Evolutionary conservation across 352 stramenopile species (phyloP).

Genomic region (Pythium phragmitis): DNA sequence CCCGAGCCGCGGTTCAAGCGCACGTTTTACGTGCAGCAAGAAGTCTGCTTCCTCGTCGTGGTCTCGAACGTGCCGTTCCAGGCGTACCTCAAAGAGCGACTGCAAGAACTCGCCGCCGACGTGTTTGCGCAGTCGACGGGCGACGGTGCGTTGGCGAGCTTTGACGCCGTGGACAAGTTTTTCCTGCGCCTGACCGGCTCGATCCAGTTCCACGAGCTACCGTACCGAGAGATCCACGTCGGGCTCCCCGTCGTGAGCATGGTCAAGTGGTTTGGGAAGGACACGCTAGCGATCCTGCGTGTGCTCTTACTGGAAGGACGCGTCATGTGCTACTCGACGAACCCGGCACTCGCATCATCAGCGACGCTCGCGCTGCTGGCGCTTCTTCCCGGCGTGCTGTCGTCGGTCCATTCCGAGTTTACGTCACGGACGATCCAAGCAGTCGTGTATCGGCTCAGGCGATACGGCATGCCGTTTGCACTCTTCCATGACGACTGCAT

Average conservation of each 20-base stretch:
- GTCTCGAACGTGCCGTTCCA: slow-evolving; percentile 49
- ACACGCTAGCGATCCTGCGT: slow-evolving; percentile 66
- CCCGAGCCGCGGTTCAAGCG: slow-evolving; percentile 36
- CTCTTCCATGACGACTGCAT: slow-evolving; percentile 39
- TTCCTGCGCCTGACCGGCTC: slow-evolving; percentile 25
- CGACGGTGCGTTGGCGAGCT: slow-evolving; percentile 21
- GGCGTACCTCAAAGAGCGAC: slow-evolving; percentile 34
- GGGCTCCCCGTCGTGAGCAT: slow-evolving; percentile 49
- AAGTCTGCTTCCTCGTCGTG: slow-evolving; percentile 51
- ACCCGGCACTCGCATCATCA: slow-evolving; percentile 47
- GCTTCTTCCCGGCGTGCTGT: slow-evolving; percentile 51
- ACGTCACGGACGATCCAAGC: slow-evolving; percentile 43
- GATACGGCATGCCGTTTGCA: slow-evolving; percentile 47
- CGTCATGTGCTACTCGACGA: slow-evolving; percentile 73
- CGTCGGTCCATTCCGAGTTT: slow-evolving; percentile 30
- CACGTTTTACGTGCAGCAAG: slow-evolving; percentile 43
- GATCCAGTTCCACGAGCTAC: slow-evolving; percentile 36
- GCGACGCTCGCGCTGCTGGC: slow-evolving; percentile 53
- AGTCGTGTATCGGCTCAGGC: slow-evolving; percentile 38
- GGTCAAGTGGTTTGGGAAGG: slow-evolving; percentile 46
- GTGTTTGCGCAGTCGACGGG: slow-evolving; percentile 37
- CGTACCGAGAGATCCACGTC: slow-evolving; percentile 39
- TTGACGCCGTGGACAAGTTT: slow-evolving; percentile 33
- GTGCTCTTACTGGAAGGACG: slow-evolving; percentile 75
- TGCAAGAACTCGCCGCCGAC: slow-evolving; percentile 30